Percentiles rank a stretch among this genome's conserved stretches.
Evolutionary conservation across 306 rosid species (phyloP).

Genomic region (Pyrus pyrifolia): DNA sequence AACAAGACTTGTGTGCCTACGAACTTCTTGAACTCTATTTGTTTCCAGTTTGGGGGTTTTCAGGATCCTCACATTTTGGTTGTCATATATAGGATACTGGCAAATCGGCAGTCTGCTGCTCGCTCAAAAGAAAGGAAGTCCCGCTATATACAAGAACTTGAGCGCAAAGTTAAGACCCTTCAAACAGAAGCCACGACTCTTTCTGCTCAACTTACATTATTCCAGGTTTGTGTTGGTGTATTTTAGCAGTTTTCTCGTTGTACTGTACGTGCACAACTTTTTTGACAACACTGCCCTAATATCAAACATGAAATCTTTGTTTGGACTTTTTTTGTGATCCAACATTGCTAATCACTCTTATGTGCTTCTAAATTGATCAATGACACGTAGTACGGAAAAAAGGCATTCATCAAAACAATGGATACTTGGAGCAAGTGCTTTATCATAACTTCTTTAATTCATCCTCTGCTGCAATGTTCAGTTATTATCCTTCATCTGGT

Average conservation of each 20-base stretch:
- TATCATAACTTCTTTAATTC: neutral
- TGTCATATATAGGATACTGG: constrained; percentile 62
- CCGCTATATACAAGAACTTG: constrained; percentile 91
- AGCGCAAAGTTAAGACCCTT: constrained; percentile 97
- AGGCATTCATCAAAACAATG: neutral
- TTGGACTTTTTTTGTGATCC: neutral
- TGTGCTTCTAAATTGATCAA: neutral
- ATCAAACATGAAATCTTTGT: neutral
- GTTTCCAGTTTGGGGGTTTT: neutral
- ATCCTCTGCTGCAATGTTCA: neutral
- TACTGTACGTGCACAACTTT: neutral
- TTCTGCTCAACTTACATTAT: constrained; percentile 91
- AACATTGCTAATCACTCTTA: neutral
- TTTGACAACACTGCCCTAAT: neutral
- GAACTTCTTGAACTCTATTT: neutral
- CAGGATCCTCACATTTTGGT: constrained; percentile 12
- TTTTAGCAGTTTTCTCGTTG: neutral
- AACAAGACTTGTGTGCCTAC: neutral
- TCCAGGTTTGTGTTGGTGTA: constrained; percentile 60
- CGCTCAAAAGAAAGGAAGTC: constrained; percentile 99
- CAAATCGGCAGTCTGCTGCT: constrained; percentile 98
- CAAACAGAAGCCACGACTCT: constrained; percentile 99
- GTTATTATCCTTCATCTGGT: neutral
- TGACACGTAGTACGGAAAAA: neutral
- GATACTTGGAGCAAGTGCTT: neutral